phyloP scores from a whole-genome alignment of 2,329 filamentous ascomycete genomes.

The Apiospora saccharicola region DNA sequence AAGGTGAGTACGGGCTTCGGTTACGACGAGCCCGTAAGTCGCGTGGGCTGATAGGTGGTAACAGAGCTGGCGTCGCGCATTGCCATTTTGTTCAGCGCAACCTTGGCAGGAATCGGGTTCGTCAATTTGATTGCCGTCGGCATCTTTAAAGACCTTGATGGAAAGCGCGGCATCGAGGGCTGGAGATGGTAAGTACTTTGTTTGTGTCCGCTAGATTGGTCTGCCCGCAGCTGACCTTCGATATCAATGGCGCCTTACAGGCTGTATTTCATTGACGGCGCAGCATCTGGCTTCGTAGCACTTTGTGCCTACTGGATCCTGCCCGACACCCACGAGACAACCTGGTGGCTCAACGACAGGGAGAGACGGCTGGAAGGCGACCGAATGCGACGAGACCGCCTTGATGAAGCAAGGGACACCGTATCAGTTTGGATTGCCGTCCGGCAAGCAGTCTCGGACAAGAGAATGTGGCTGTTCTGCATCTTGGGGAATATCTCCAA shows the following conservation, averaged over 20 bases:
- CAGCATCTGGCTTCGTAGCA: constrained; percentile 36
- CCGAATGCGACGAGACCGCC: constrained; percentile 43
- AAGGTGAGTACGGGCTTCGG: constrained; percentile 28
- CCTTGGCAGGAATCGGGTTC: constrained; percentile 47
- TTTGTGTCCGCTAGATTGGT: background rate
- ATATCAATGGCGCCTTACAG: background rate
- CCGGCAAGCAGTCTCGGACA: constrained; percentile 48
- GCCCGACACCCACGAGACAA: constrained; percentile 47
- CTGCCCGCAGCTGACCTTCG: background rate
- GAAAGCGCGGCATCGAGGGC: constrained; percentile 41
- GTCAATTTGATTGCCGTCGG: constrained; percentile 49
- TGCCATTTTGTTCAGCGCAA: constrained; percentile 50
- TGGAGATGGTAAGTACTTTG: constrained; percentile 45
- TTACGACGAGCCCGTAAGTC: background rate
- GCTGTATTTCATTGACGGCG: constrained; percentile 32
- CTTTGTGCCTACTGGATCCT: constrained; percentile 44
- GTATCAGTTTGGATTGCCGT: constrained; percentile 47
- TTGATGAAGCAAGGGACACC: constrained; percentile 44
- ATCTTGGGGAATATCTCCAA: constrained; percentile 29
- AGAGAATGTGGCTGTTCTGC: constrained; percentile 50
- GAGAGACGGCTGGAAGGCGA: constrained; percentile 52
- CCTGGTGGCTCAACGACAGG: constrained; percentile 51
- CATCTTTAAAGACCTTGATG: constrained; percentile 46
- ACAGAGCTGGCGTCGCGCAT: constrained; percentile 46
- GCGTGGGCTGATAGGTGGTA: background rate